Conservation (phyloP, 2,329 filamentous ascomycete species). For the Hymenoscyphus repandus region DNA sequence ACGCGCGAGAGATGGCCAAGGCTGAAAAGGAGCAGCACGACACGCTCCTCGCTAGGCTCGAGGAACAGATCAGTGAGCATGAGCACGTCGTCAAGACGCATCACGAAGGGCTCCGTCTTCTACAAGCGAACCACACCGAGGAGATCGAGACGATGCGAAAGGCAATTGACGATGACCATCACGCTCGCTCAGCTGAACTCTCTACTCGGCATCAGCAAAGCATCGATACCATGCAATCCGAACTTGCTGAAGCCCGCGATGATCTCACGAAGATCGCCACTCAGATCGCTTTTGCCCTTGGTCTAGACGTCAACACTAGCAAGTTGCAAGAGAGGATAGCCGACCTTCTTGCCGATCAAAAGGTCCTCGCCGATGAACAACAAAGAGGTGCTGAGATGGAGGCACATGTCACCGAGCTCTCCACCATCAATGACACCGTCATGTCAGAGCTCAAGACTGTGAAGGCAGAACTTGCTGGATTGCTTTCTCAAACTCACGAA, state of each 20-base stretch:
- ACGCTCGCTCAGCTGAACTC: conserved; percentile 52
- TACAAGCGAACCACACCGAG: conserved; percentile 46
- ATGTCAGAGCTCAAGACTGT: conserved; percentile 59
- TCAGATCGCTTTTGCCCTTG: conserved; percentile 55
- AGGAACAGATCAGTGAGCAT: conserved; percentile 56
- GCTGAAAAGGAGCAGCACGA: conserved; percentile 39
- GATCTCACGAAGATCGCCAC: conserved; percentile 60
- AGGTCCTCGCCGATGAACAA: conserved; percentile 54
- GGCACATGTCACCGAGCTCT: conserved; percentile 48
- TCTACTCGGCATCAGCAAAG: conserved; percentile 56
- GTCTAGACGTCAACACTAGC: conserved; percentile 61
- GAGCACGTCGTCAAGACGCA: conserved; percentile 52
- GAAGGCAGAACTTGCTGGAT: conserved; percentile 47
- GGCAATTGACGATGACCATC: conserved; percentile 49
- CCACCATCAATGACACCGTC: conserved; percentile 52
- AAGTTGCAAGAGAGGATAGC: conserved; percentile 60
- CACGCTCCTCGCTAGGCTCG: conserved; percentile 46
- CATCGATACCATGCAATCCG: conserved; percentile 51
- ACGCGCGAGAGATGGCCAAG: conserved; percentile 45
- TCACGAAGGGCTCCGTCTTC: conserved; percentile 44
- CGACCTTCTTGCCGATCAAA: conserved; percentile 52
- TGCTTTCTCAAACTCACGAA: conserved; percentile 45
- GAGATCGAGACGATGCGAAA: conserved; percentile 45
- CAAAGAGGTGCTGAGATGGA: conserved; percentile 54
- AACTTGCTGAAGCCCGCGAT: conserved; percentile 61